phyloP scores from a whole-genome alignment of 495 filamentous ascomycete genomes.

The Neurospora discreta region DNA sequence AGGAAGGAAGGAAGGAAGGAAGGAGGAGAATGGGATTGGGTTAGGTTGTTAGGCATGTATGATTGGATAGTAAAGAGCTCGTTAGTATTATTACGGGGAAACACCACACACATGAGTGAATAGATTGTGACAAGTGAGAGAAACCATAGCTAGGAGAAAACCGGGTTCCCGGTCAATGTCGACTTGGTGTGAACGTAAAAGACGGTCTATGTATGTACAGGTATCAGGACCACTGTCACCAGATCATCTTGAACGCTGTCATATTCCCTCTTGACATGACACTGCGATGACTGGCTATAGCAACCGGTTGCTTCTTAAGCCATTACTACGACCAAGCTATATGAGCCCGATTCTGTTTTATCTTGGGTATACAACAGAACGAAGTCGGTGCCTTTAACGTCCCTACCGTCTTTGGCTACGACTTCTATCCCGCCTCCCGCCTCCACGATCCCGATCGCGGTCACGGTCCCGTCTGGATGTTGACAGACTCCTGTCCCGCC shows the following conservation, averaged over 20 bases:
- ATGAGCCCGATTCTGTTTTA: neutral
- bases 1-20: neutral
- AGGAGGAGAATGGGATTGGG: neutral
- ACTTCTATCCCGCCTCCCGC: slow-evolving; percentile 8
- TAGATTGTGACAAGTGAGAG: neutral
- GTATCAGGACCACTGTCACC: too few relatives aligned
- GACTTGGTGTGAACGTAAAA: neutral
- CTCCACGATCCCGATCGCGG: slow-evolving; percentile 5
- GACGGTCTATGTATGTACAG: too few relatives aligned
- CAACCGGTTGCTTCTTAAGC: neutral
- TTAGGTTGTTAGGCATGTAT: neutral
- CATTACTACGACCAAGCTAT: neutral
- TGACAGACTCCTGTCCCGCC: slow-evolving; percentile 1
- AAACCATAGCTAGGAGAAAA: neutral
- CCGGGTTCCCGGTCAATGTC: neutral
- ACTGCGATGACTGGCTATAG: neutral
- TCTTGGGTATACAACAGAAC: neutral
- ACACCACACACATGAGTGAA: neutral
- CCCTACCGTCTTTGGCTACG: slow-evolving; percentile 12
- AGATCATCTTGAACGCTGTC: too few relatives aligned
- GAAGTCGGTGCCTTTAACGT: neutral
- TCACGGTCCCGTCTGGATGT: slow-evolving; percentile 8
- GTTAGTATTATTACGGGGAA: neutral
- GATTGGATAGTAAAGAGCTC: neutral
- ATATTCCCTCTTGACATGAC: neutral